Evolutionary conservation across 441 rosid genomes (phyloP).

Genomic region (Erodium chrysanthum): DNA sequence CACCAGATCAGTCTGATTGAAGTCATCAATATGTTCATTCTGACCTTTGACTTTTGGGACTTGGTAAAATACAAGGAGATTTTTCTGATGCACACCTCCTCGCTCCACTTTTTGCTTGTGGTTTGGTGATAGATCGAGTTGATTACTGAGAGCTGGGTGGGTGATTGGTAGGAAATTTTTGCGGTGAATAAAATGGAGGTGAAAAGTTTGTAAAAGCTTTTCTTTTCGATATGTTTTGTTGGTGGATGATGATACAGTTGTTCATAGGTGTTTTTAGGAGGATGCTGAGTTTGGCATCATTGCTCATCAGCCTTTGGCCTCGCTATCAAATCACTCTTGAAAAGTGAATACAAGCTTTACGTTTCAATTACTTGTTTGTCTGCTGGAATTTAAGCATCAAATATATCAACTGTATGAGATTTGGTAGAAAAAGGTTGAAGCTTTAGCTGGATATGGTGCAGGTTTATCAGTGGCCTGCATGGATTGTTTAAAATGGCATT

Average conservation of each 20-base stretch:
- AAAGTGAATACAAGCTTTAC: neutral
- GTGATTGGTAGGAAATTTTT: conserved; percentile 25
- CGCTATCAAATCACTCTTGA: neutral
- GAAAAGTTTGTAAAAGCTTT: conserved; percentile 24
- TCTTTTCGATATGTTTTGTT: conserved; percentile 11
- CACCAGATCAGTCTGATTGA: conserved; percentile 19
- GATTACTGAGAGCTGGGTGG: conserved; percentile 18
- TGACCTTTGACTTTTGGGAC: conserved; percentile 7
- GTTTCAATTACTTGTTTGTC: neutral
- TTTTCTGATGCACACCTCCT: conserved; percentile 17
- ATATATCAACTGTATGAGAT: no score
- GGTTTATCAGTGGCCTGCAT: no score
- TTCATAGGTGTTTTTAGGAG: conserved; percentile 4
- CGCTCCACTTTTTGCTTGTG: conserved; percentile 33
- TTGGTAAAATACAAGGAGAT: conserved; percentile 14
- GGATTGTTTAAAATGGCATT: no score
- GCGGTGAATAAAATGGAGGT: conserved; percentile 44
- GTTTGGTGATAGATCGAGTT: conserved; percentile 10
- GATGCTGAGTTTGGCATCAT: neutral
- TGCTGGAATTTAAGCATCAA: neutral
- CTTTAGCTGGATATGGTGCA: no score
- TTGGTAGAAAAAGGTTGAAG: no score
- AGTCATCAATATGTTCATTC: conserved; percentile 10
- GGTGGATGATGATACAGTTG: conserved; percentile 2
- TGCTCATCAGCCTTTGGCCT: neutral